Conservation (phyloP, 345 rosid species). For the Turnera subulata region DNA sequence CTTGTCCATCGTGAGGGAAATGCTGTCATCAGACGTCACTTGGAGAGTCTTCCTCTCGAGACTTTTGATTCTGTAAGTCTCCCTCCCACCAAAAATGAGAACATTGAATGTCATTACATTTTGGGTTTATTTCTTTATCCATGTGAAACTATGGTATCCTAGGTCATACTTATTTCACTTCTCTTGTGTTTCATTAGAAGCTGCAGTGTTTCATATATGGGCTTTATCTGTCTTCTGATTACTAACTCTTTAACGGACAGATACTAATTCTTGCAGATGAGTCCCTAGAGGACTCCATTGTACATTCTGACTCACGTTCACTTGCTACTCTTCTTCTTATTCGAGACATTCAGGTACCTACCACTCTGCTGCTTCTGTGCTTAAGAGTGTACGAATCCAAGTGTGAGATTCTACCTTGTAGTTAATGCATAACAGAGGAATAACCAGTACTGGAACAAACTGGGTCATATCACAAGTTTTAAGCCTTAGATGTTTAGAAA, state of each 20-base stretch:
- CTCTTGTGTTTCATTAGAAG: too few relatives aligned
- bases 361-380: neutral
- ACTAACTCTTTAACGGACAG: slow-evolving; percentile 64
- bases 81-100: too few relatives aligned
- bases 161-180: too few relatives aligned
- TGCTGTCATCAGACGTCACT: slow-evolving; percentile 78
- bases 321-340: slow-evolving; percentile 95
- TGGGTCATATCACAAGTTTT: too few relatives aligned
- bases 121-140: too few relatives aligned
- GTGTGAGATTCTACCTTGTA: too few relatives aligned
- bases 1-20: slow-evolving; percentile 85
- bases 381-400: too few relatives aligned
- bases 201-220: neutral
- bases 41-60: slow-evolving; percentile 79
- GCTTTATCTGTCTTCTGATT: slow-evolving; percentile 16
- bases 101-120: neutral
- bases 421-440: too few relatives aligned
- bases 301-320: slow-evolving; percentile 90
- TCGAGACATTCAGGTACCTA: slow-evolving; percentile 81
- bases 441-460: too few relatives aligned
- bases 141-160: too few relatives aligned
- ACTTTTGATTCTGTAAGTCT: slow-evolving; percentile 92
- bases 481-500: too few relatives aligned
- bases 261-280: slow-evolving; percentile 98
- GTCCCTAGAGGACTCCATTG: slow-evolving; percentile 84